phyloP scores from a whole-genome alignment of 2,329 filamentous ascomycete species.

The Alternaria atra region DNA sequence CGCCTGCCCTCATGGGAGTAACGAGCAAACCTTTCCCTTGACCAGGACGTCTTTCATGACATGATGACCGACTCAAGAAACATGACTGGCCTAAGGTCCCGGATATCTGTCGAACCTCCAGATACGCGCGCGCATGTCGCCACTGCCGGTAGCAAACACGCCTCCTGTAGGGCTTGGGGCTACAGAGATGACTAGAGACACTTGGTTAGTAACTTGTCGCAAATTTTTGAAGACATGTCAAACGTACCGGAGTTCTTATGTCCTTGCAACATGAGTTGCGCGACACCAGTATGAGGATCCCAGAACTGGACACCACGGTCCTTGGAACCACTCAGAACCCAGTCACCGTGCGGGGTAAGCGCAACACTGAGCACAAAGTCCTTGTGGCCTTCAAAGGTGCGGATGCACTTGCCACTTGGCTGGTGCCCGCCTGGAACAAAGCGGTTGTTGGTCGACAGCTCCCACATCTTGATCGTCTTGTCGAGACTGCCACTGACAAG shows the following conservation, averaged over 20 bases:
- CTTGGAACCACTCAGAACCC: slow-evolving; percentile 98
- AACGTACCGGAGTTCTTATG: slow-evolving; percentile 89
- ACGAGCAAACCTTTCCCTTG: too few relatives aligned
- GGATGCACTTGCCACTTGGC: slow-evolving; percentile 91
- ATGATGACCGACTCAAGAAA: background rate
- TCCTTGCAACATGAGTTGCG: slow-evolving; percentile 97
- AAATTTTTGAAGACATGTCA: background rate
- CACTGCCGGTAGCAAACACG: slow-evolving; percentile 94
- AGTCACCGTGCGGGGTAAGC: slow-evolving; percentile 89
- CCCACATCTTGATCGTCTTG: slow-evolving; percentile 99
- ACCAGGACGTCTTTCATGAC: background rate
- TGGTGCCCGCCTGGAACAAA: slow-evolving; percentile 72
- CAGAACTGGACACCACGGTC: slow-evolving; percentile 98
- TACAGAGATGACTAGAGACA: slow-evolving; percentile 81
- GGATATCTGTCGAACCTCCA: slow-evolving; percentile 70
- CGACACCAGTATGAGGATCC: slow-evolving; percentile 92
- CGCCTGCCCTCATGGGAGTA: background rate
- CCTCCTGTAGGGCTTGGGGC: slow-evolving; percentile 88
- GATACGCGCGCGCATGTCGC: slow-evolving; percentile 96
- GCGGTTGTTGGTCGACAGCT: slow-evolving; percentile 76
- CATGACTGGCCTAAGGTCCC: slow-evolving; percentile 35
- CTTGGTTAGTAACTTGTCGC: slow-evolving; percentile 22
- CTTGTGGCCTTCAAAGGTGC: slow-evolving; percentile 98
- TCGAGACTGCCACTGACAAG: slow-evolving; percentile 95
- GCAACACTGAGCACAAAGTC: slow-evolving; percentile 98